phyloP scores from a whole-genome alignment of 2,329 filamentous ascomycete genomes.

The Bipolaris sorokiniana region DNA sequence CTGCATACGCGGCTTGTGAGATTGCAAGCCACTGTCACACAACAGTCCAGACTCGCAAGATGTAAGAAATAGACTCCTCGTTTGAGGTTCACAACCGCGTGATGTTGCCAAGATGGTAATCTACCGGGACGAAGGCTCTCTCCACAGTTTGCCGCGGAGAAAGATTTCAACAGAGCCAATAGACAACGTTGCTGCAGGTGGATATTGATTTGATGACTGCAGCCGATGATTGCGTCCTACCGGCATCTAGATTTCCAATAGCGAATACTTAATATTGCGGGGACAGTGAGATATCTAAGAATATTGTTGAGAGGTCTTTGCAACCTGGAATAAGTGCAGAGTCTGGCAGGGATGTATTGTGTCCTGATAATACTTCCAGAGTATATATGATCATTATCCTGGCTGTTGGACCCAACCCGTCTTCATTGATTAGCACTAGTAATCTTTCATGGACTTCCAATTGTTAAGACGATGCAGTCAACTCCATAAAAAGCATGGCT shows the following conservation, averaged over 20 bases:
- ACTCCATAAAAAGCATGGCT: not conserved
- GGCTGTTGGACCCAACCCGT: too few species aligned
- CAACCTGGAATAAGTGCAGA: too few species aligned
- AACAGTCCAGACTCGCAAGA: not conserved
- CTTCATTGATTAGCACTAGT: not conserved
- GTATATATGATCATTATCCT: too few species aligned
- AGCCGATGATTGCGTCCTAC: not conserved
- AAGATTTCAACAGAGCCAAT: not conserved
- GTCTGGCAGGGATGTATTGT: too few species aligned
- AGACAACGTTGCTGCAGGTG: not conserved
- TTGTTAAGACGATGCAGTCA: not conserved
- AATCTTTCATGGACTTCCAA: not conserved
- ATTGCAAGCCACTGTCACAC: not conserved
- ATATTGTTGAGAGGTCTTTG: too few species aligned
- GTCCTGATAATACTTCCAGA: too few species aligned
- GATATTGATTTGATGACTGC: not conserved
- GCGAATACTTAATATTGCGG: not conserved
- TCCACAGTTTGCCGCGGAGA: not conserved
- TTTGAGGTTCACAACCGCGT: not conserved
- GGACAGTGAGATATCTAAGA: not conserved
- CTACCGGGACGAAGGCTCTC: not conserved
- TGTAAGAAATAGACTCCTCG: not conserved
- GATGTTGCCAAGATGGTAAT: not conserved
- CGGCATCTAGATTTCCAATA: not conserved
- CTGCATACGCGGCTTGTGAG: not conserved